Conservation (phyloP, 2,329 filamentous ascomycete genomes). For the Xylaria sp. region DNA sequence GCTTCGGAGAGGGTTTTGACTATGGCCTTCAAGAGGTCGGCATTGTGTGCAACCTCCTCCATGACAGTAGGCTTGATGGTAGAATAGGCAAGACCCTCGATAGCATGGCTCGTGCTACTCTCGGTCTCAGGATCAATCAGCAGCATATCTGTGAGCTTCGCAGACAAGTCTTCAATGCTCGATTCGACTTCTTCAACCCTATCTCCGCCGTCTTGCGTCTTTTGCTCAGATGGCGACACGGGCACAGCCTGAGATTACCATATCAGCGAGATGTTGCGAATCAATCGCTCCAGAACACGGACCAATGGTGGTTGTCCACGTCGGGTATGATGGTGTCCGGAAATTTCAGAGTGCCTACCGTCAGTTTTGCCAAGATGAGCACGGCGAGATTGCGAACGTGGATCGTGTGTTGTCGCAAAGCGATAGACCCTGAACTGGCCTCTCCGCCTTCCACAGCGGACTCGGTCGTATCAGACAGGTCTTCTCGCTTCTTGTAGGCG, state of each 20-base stretch:
- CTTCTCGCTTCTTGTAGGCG: conserved; percentile 64
- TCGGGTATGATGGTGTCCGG: conserved; percentile 26
- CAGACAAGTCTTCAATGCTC: conserved; percentile 60
- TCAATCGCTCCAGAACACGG: conserved; percentile 19
- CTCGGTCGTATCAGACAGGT: conserved; percentile 43
- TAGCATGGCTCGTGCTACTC: conserved; percentile 59
- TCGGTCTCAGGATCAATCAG: conserved; percentile 53
- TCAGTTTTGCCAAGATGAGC: conserved; percentile 69
- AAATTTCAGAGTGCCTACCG: conserved; percentile 43
- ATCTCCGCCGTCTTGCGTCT: conserved; percentile 35
- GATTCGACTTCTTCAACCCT: conserved; percentile 51
- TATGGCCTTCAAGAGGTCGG: conserved; percentile 62
- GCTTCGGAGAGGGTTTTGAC: conserved; percentile 57
- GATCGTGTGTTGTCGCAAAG: conserved; percentile 56
- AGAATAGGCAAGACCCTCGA: conserved; percentile 89
- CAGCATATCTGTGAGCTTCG: conserved; percentile 62
- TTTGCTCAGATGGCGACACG: conserved; percentile 37
- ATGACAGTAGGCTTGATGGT: conserved; percentile 82
- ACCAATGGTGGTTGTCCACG: conserved; percentile 26
- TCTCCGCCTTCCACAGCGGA: conserved; percentile 57
- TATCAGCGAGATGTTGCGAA: conserved; percentile 25
- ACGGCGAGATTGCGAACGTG: conserved; percentile 62
- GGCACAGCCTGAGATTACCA: conserved; percentile 49
- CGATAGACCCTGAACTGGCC: conserved; percentile 53
- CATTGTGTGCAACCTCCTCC: conserved; percentile 68